Base-by-base conservation (phyloP, 495 filamentous ascomycete species). In the Hypoxylon lienhwacheense region DNA sequence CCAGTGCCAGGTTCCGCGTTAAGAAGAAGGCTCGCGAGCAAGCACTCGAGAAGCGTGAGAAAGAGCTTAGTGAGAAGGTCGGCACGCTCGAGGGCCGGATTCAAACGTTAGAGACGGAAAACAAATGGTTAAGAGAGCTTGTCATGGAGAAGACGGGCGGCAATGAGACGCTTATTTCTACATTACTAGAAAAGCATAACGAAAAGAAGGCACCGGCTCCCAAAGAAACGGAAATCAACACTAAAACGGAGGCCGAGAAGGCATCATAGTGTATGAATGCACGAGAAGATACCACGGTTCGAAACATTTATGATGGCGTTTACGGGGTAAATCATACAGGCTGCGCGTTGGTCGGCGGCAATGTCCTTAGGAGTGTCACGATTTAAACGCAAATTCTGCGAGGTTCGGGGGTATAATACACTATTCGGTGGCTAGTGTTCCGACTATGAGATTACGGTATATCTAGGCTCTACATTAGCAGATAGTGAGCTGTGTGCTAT, bases 21-120 rank as follows among this genome's bases (percentile, higher is more conserved):
- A 98, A 98, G 83, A 98, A 98, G 89, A 98, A 98, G 82, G 89
- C 95, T 73, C 88, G 93, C 45, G 93, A 98, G 75, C 88, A 93
- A 67, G 86, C 87, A 2, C 86, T 98, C 51, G 93, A 97, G 75
- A 85, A 85, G 47, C 84, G 84, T 35, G 87, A 93, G 50, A 92
- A 95, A 71, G 93, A 97, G 61, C 89, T 95, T 67, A 82, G 81
- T 5, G 92, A 96, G 26, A 91, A 91, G 73, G 88, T 95, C 32
- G 75, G 74, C 7, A 74, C 73, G 7, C 80, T 98, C 8, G 93
- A 97, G 70, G 79, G 84, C 41, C 84, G 87, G 32, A 89, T 98
- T 40, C 82, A 83, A 44, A 85, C 91, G 60, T 74, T 98, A 20
- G 89, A 97, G 77, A 91, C 88, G 70, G 92, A 98, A 73, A 98